Conservation (phyloP, 495 filamentous ascomycete genomes). For the Halenospora varia region DNA sequence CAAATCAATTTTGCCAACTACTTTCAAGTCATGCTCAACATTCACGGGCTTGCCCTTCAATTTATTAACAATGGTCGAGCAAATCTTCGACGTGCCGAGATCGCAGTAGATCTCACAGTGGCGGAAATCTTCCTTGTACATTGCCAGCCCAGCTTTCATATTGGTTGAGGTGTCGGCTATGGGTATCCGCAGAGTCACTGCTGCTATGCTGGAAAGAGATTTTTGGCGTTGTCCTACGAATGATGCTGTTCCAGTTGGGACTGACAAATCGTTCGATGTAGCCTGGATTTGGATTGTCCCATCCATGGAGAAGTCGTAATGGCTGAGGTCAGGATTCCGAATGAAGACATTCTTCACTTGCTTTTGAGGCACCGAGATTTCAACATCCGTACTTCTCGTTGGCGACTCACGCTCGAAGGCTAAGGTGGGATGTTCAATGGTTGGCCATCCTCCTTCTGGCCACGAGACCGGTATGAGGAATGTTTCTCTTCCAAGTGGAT, state of each 20-base stretch:
- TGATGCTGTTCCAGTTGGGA: too few relatives aligned
- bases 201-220: too few relatives aligned
- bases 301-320: too few relatives aligned
- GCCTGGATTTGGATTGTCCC: too few relatives aligned
- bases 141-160: conserved; percentile 6
- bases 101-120: conserved; percentile 11
- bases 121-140: conserved; percentile 14
- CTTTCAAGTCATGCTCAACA: neutral
- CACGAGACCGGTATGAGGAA: conserved; percentile 21
- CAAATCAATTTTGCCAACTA: neutral
- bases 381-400: too few relatives aligned
- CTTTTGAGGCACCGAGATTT: too few relatives aligned
- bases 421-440: neutral
- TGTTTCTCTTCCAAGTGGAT: conserved; percentile 23
- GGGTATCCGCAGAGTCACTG: neutral
- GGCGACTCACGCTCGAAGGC: too few relatives aligned
- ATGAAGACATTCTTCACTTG: too few relatives aligned
- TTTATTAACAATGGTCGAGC: neutral
- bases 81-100: neutral
- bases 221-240: too few relatives aligned
- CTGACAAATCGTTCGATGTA: too few relatives aligned
- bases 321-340: too few relatives aligned
- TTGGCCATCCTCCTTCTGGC: conserved; percentile 20
- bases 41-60: neutral
- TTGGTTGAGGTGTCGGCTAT: conserved; percentile 1